Evolutionary conservation across 768 basidiomycete species (phyloP), one percentile per base, ranked within the genome.

Genomic region (Pisolithus sp.): DNA sequence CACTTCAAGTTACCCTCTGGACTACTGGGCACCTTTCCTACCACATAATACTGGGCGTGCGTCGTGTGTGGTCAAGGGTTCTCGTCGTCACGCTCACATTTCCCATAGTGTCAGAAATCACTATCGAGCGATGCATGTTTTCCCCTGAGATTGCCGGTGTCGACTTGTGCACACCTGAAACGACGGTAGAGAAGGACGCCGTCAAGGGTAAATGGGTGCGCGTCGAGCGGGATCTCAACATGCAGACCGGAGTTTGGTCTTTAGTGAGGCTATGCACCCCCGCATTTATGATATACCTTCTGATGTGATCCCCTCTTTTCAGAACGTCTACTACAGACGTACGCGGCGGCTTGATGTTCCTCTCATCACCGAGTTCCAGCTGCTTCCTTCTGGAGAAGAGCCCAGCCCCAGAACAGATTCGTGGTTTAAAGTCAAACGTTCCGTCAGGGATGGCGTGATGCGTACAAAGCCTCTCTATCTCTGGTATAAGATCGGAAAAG

Each of bases 171-270:
- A 68, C 69, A 0, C 93, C 93, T 0, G 65, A 74, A 1, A 78
- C 85, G 1, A 90, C 82, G 2, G 71, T 73, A 10, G 86, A 89
- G 62, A 68, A 85, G 45, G 88, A 93, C 62, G 83, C 85, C 5
- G 78, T 83, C 58, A 82, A 78, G 57, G 88, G 88, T 0, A 89
- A 85, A 59, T 99, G 95, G 95, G 91, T 95, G 2, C 81, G 87
- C 13, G 85, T 99, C 12, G 82, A 82, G 37, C 76, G 81, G 42
- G 87, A 97, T 70, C 67, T 97, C 31, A 93, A 93, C 62, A 73
- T 31, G 73, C 80, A 77, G 73, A 69, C 63, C 58, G 85, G 73
- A 52, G 65, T 79, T 23, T 85, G 72, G 70, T 82, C 75, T 59
- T 67, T 89, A 61, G 82, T 90, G 55, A 62, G 80, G 67, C 28